Conservation (phyloP, 2,329 filamentous ascomycete genomes). For the Beauveria sp. region DNA sequence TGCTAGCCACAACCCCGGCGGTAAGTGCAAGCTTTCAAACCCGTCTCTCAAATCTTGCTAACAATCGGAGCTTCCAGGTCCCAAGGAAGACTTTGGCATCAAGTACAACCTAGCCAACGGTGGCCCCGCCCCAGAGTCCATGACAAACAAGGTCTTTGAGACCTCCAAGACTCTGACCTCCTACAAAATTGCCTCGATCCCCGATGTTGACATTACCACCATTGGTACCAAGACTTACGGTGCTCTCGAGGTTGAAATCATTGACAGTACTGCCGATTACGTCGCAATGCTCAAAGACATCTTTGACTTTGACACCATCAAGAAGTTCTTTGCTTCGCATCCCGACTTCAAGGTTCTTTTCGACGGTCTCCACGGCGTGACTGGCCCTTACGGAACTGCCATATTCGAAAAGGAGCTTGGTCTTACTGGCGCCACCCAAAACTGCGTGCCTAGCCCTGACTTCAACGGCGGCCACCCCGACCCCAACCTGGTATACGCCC, state of each 20-base stretch:
- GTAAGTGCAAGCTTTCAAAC: slow-evolving; percentile 41
- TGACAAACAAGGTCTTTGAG: slow-evolving; percentile 97
- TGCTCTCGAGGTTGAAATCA: slow-evolving; percentile 83
- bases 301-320: slow-evolving; percentile 95
- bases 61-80: slow-evolving; percentile 47
- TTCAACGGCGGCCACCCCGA: slow-evolving; percentile 97
- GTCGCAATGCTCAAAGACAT: slow-evolving; percentile 94
- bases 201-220: slow-evolving; percentile 74
- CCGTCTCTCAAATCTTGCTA: slow-evolving; percentile 1
- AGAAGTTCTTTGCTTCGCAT: slow-evolving; percentile 80
- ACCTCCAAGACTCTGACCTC: slow-evolving; percentile 80
- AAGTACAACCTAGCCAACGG: slow-evolving; percentile 99
- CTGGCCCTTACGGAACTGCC: slow-evolving; percentile 85
- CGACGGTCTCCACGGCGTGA: slow-evolving; percentile 89
- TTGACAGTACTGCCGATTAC: slow-evolving; percentile 91
- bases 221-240: slow-evolving; percentile 83
- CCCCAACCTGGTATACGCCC: slow-evolving; percentile 94
- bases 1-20: slow-evolving; percentile 96
- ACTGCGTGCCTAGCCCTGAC: slow-evolving; percentile 86
- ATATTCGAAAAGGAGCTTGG: slow-evolving; percentile 95
- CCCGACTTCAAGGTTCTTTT: slow-evolving; percentile 95
- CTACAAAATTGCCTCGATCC: slow-evolving; percentile 87
- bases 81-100: slow-evolving; percentile 94
- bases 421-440: slow-evolving; percentile 70
- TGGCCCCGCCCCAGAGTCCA: slow-evolving; percentile 87